Base-by-base conservation (phyloP, 2,329 filamentous ascomycete species). In the Leptographium galeiforme region DNA sequence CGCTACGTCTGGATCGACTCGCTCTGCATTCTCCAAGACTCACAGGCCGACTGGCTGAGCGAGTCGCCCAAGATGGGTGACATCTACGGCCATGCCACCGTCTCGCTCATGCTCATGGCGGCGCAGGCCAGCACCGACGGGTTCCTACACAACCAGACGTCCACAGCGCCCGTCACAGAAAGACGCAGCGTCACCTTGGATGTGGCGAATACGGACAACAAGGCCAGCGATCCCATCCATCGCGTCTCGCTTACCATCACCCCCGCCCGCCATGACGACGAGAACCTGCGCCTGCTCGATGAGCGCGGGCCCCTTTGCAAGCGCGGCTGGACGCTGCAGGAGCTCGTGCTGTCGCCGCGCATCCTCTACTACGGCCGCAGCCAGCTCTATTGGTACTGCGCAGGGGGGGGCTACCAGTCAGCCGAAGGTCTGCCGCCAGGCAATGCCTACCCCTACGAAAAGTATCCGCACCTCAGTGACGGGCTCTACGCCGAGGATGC, bases 1-100 rank as follows among this genome's bases (percentile, higher is more conserved):
- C 43, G 18, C 2, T 58, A 57, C 34, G 2, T 59, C 2, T 59
- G 58, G 58, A 56, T 56, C 43, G 51, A 55, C 51, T 53, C 56
- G 14, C n/a, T 57, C 4, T 58, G 57, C 51, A 58, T 58, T 16
- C 8, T 57, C 4, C 57, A 61, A 18, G 52, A 58, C 33, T 38
- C 39, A 13, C 44, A 30, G 1, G 40, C 47, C 4, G 57, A 58
- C 50, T 56, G 56, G 57, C 38, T 43, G 16, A 7, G 11, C 11
- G 56, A 58, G 53, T 43, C 54, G 11, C 30, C 14, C 4, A 16
- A 14, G 1, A 57, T 66, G 63, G 60, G 56, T 30, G 51, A 53
- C 45, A 55, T 61, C 8, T 62, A 61, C 47, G 46, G 54, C 44
- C 39, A 55, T 10, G 55, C 58, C 5, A 52, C 51, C 2, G 25